Evolutionary conservation across 139 green algal genomes (phyloP).

Genomic region (Chlorella sp.): DNA sequence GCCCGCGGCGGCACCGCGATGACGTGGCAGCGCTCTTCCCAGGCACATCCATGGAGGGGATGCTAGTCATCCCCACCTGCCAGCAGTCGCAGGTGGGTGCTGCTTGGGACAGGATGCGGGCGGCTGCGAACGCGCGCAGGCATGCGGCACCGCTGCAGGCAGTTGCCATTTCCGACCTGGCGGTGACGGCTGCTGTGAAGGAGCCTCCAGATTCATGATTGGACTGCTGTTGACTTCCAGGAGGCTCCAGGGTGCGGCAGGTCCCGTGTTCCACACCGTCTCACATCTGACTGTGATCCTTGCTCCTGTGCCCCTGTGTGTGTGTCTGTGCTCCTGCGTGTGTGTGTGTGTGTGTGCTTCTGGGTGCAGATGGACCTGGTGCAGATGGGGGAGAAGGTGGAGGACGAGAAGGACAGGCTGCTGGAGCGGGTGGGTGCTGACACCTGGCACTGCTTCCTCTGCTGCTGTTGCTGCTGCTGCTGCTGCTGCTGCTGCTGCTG

Average conservation of each 20-base stretch:
- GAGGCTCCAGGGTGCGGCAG: neutral
- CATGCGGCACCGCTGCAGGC: too few relatives aligned
- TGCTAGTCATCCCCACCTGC: conserved; percentile 82
- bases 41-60: conserved; percentile 43
- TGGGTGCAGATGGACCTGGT: conserved; percentile 79
- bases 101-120: neutral
- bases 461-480: neutral
- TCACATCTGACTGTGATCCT: neutral
- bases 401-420: conserved; percentile 89
- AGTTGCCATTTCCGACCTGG: neutral
- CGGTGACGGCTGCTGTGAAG: neutral
- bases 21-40: conserved; percentile 70
- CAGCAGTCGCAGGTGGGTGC: conserved; percentile 65
- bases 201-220: too few relatives aligned
- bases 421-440: conserved; percentile 69
- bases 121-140: too few relatives aligned
- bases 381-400: conserved; percentile 76
- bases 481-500: too few relatives aligned
- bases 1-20: conserved; percentile 52
- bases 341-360: neutral
- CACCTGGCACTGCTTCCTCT: neutral
- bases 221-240: too few relatives aligned
- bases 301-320: too few relatives aligned
- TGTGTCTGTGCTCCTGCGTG: neutral
- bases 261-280: too few relatives aligned